phyloP scores from a whole-genome alignment of 768 basidiomycete species.

The Lactifluus piperatus region DNA sequence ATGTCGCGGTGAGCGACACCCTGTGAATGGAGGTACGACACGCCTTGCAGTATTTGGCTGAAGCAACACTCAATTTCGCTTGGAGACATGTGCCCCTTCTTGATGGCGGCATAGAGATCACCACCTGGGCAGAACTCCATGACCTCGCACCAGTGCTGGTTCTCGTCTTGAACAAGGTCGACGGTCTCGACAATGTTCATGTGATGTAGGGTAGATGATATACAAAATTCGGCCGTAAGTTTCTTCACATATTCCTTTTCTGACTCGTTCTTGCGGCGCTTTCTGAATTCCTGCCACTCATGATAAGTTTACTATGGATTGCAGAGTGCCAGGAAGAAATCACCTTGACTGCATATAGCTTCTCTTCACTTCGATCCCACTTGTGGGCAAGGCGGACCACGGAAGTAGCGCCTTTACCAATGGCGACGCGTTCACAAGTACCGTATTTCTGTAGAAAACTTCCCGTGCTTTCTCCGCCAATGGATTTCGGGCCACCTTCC shows the following conservation, averaged over 20 bases:
- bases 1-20: constrained; percentile 97
- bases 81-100: constrained; percentile 88
- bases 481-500: constrained; percentile 40
- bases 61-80: constrained; percentile 96
- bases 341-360: constrained; percentile 97
- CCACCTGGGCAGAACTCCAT: constrained; percentile 99
- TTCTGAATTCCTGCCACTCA: constrained; percentile 83
- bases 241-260: constrained; percentile 99
- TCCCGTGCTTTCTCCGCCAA: constrained; percentile 43
- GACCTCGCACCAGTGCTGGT: constrained; percentile 95
- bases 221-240: constrained; percentile 98
- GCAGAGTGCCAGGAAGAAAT: neutral
- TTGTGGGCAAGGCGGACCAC: constrained; percentile 96
- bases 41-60: constrained; percentile 87
- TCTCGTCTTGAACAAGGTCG: constrained; percentile 98
- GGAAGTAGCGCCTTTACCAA: constrained; percentile 97
- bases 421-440: constrained; percentile 92
- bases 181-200: constrained; percentile 97
- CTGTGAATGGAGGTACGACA: constrained; percentile 88
- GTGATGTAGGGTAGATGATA: constrained; percentile 91
- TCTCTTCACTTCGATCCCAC: constrained; percentile 95
- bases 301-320: neutral
- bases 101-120: constrained; percentile 97
- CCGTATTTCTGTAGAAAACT: constrained; percentile 87
- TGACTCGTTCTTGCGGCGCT: constrained; percentile 94